phyloP scores from a whole-genome alignment of 2,329 filamentous ascomycete genomes.

The Pseudocercospora cruenta region DNA sequence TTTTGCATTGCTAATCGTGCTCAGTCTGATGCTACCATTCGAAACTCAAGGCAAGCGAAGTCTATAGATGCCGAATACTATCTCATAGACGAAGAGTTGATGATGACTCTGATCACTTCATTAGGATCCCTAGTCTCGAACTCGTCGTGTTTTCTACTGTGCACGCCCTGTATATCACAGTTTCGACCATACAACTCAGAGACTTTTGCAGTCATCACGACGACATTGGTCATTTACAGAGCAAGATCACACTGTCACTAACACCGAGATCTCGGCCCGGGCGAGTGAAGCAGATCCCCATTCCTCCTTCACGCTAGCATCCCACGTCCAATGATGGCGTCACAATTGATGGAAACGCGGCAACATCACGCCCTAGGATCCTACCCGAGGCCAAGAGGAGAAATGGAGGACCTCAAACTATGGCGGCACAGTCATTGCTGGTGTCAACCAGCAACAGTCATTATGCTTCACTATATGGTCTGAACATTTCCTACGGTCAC shows the following conservation, averaged over 20 bases:
- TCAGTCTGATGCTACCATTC: constrained; percentile 34
- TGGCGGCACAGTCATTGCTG: not conserved
- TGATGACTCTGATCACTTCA: not conserved
- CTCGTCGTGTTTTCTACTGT: too few relatives aligned
- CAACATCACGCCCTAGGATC: not conserved
- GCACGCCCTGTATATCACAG: not conserved
- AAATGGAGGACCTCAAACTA: constrained; percentile 1
- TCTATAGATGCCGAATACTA: not conserved
- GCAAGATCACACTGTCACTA: not conserved
- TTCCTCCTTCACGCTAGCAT: not conserved
- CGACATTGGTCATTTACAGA: not conserved
- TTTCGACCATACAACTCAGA: not conserved
- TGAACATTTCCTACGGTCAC: not conserved
- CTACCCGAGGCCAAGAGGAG: constrained; percentile 5
- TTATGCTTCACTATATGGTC: not conserved
- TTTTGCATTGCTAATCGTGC: constrained; percentile 32
- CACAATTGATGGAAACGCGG: not conserved
- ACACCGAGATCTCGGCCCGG: not conserved
- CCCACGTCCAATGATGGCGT: not conserved
- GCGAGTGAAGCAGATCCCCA: not conserved
- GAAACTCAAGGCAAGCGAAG: constrained; percentile 28
- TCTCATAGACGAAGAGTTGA: not conserved
- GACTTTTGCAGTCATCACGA: not conserved
- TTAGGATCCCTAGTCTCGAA: not conserved
- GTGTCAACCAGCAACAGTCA: not conserved